phyloP scores from a whole-genome alignment of 345 rosid genomes.

The Linum trigynum region DNA sequence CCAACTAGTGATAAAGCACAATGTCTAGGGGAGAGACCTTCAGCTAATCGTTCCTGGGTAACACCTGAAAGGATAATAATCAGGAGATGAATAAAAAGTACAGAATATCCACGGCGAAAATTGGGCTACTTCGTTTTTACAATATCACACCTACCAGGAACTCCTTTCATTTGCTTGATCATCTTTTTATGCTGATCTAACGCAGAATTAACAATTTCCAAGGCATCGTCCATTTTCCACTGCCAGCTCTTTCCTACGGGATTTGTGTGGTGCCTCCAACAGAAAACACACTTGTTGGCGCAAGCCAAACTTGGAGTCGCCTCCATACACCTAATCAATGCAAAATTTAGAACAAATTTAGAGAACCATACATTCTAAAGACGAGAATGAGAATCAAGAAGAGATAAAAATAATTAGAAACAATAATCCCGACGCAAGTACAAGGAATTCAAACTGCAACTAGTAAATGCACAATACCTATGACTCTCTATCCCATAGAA shows the following conservation, averaged over 20 bases:
- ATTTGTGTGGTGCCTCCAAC: slow-evolving; percentile 99
- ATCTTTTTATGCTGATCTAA: slow-evolving; percentile 77
- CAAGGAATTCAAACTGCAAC: background rate
- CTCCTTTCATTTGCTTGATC: slow-evolving; percentile 98
- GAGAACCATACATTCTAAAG: background rate
- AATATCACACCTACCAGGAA: slow-evolving; percentile 59
- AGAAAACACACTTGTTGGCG: slow-evolving; percentile 97
- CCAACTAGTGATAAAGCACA: slow-evolving; percentile 98
- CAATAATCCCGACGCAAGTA: background rate
- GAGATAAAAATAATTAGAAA: background rate
- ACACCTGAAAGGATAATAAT: slow-evolving; percentile 47
- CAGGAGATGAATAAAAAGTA: background rate
- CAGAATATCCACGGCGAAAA: background rate
- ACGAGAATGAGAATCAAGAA: background rate
- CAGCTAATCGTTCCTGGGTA: slow-evolving; percentile 59
- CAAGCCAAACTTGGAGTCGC: slow-evolving; percentile 97
- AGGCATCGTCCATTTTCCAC: slow-evolving; percentile 98
- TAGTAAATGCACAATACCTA: slow-evolving; percentile 41
- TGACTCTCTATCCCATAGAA: slow-evolving; percentile 99
- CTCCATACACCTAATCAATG: slow-evolving; percentile 77
- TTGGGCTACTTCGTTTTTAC: too few relatives aligned
- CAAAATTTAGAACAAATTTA: slow-evolving; percentile 4
- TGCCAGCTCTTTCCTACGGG: slow-evolving; percentile 99
- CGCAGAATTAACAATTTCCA: slow-evolving; percentile 73
- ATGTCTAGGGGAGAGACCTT: slow-evolving; percentile 86